phyloP scores from a whole-genome alignment of 1,284 basidiomycete genomes.

The Tetrapyrgos nigripes region DNA sequence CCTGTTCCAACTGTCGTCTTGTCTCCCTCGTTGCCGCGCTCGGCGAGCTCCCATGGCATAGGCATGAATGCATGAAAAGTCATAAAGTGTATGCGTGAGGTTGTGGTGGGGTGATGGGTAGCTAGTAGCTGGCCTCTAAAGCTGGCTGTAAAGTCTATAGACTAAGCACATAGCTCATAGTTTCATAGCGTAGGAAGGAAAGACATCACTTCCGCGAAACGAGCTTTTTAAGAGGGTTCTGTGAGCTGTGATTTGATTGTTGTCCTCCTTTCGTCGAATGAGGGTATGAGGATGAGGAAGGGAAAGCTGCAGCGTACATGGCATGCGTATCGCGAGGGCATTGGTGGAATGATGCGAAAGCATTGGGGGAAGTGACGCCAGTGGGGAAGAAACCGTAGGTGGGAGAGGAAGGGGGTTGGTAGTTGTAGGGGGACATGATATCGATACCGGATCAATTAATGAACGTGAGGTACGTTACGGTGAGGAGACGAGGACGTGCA shows the following conservation, averaged over 20 bases:
- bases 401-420: constrained; percentile 52
- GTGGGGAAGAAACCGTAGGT: constrained; percentile 69
- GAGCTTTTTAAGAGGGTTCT: constrained; percentile 42
- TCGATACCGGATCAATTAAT: constrained; percentile 13
- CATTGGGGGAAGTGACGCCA: constrained; percentile 63
- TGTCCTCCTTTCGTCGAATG: constrained; percentile 9
- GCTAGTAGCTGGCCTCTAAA: too few species aligned
- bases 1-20: too few species aligned
- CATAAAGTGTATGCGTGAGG: too few species aligned
- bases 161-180: background rate
- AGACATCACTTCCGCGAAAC: constrained; percentile 36
- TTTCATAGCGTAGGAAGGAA: background rate
- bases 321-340: constrained; percentile 69
- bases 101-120: too few species aligned
- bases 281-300: constrained; percentile 26
- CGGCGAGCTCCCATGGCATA: too few species aligned
- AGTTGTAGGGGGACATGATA: constrained; percentile 54
- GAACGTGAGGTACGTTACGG: constrained; percentile 8
- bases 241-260: constrained; percentile 32
- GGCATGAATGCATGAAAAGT: too few species aligned
- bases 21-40: too few species aligned
- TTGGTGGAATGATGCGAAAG: constrained; percentile 67
- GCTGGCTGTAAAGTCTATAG: too few species aligned
- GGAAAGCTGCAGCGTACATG: constrained; percentile 64
- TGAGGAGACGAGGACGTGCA: background rate